These are phyloP conservation scores for Dendryphion nanum DNA, from an alignment of 2,329 filamentous ascomycete species.

Conservation along the genomic window DNA sequence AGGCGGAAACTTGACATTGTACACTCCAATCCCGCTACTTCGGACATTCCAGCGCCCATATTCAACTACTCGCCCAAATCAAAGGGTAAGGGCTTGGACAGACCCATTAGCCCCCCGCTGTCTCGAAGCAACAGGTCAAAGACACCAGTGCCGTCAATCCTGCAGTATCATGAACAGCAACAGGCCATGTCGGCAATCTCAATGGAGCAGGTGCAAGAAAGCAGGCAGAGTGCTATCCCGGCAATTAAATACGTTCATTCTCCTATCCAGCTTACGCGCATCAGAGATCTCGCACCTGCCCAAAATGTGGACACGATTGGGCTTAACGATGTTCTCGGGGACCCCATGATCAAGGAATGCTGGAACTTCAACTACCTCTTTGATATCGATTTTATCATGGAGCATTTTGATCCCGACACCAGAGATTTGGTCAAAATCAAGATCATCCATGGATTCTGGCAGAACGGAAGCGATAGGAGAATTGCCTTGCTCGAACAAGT, in stretches of 20 bases:
- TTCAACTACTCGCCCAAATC: too few relatives aligned
- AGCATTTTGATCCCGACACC: slow-evolving; percentile 58
- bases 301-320: slow-evolving; percentile 66
- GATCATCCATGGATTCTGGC: slow-evolving; percentile 66
- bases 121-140: background rate
- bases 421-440: slow-evolving; percentile 54
- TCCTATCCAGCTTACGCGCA: slow-evolving; percentile 69
- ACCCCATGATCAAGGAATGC: slow-evolving; percentile 69
- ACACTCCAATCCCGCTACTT: too few relatives aligned
- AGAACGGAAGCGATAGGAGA: slow-evolving; percentile 62
- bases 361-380: slow-evolving; percentile 72
- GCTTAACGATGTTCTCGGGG: slow-evolving; percentile 67
- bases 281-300: slow-evolving; percentile 59
- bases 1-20: too few relatives aligned
- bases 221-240: too few relatives aligned
- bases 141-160: background rate
- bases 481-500: slow-evolving; percentile 58
- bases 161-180: too few relatives aligned
- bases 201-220: too few relatives aligned
- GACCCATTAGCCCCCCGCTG: slow-evolving; percentile 31
- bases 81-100: slow-evolving; percentile 12
- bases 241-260: slow-evolving; percentile 57
- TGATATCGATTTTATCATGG: slow-evolving; percentile 62
- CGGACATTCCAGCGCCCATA: too few relatives aligned
- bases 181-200: too few relatives aligned